Percentiles rank a stretch among this genome's conserved stretches.
Conservation (phyloP, 805 yeast species). For the Ogataea pini region DNA sequence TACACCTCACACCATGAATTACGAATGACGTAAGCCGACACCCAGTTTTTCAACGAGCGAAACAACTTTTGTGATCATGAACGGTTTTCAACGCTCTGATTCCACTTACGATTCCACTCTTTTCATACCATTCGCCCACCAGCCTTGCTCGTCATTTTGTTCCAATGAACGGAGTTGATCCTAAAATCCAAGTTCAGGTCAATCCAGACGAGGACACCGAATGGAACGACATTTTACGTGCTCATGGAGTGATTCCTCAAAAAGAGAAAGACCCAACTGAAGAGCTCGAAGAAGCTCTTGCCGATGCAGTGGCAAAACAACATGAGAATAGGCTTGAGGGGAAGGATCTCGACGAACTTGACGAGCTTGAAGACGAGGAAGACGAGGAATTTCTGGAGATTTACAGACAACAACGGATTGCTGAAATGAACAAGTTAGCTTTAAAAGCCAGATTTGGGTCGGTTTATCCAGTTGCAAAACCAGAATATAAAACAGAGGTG, state of each 20-base stretch:
- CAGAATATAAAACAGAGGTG: constrained; percentile 83
- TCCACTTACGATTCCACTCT: too few species aligned
- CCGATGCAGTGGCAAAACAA: constrained; percentile 75
- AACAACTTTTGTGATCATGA: too few species aligned
- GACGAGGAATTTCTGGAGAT: constrained; percentile 84
- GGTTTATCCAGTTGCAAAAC: constrained; percentile 77
- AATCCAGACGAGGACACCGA: constrained; percentile 97
- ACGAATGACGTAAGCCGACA: neutral
- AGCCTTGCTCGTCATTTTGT: neutral
- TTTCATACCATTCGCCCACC: neutral
- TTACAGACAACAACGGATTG: constrained; percentile 75
- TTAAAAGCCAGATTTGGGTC: constrained; percentile 65
- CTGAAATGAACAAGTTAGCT: constrained; percentile 65
- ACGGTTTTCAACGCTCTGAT: too few species aligned
- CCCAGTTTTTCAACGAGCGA: too few species aligned
- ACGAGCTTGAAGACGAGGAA: constrained; percentile 87
- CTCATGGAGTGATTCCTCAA: constrained; percentile 90
- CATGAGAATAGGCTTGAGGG: constrained; percentile 82
- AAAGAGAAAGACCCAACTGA: constrained; percentile 87
- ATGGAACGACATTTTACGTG: constrained; percentile 94
- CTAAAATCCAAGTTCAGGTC: constrained; percentile 78
- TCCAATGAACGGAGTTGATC: constrained; percentile 38
- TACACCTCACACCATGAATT: neutral
- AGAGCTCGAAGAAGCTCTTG: constrained; percentile 83
- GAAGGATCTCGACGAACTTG: constrained; percentile 77